Conservation (phyloP, 1,284 basidiomycete species). For the Puccinia horiana region DNA sequence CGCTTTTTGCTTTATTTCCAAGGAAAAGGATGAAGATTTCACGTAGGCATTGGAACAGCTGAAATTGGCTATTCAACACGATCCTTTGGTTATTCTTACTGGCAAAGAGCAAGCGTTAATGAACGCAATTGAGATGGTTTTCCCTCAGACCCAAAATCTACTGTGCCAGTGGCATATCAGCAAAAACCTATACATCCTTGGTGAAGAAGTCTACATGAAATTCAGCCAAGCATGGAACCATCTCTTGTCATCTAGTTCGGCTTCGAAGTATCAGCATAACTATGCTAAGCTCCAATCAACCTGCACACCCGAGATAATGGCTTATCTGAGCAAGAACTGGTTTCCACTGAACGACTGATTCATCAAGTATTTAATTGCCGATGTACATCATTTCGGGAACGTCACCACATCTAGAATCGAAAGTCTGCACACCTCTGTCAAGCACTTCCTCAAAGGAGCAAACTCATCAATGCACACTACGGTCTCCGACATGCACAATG, state of each 20-base stretch:
- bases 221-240: neutral
- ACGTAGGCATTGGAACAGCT: slow-evolving; percentile 7
- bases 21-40: slow-evolving; percentile 12
- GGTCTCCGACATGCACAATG: neutral
- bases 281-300: neutral
- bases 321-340: slow-evolving; percentile 1
- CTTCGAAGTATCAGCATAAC: neutral
- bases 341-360: neutral
- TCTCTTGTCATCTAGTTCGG: neutral
- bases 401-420: neutral
- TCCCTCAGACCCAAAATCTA: slow-evolving; percentile 1
- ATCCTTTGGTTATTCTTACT: neutral
- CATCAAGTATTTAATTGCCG: neutral
- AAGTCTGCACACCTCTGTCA: neutral
- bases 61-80: neutral
- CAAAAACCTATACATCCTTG: neutral
- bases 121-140: slow-evolving; percentile 19
- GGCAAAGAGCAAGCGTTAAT: slow-evolving; percentile 22
- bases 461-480: neutral
- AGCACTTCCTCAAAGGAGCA: neutral
- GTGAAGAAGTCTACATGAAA: neutral
- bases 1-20: slow-evolving; percentile 24
- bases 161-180: slow-evolving; percentile 30
- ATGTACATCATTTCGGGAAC: neutral
- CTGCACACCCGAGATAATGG: neutral